Percentiles rank a stretch among this genome's conserved stretches.
Evolutionary conservation across 2,329 filamentous ascomycete genomes (phyloP).

Genomic region (Allantophomopsis lycopodina): DNA sequence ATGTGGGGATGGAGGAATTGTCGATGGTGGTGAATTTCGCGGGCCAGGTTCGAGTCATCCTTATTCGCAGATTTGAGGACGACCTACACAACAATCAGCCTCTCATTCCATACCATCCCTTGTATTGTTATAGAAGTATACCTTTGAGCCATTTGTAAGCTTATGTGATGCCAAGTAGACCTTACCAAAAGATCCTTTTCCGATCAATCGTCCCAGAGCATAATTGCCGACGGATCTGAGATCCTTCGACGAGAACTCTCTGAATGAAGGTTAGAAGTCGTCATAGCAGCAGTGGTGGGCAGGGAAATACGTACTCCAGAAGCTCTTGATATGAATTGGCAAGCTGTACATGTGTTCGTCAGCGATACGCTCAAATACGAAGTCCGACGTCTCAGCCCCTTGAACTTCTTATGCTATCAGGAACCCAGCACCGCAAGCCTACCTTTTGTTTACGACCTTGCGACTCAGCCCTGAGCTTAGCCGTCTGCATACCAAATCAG

Average conservation of each 20-base stretch:
- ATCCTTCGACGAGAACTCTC: slow-evolving; percentile 88
- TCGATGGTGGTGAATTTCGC: slow-evolving; percentile 96
- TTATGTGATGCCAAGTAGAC: slow-evolving; percentile 95
- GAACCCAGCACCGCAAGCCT: slow-evolving; percentile 3
- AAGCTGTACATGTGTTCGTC: slow-evolving; percentile 43
- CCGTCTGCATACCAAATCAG: slow-evolving; percentile 26
- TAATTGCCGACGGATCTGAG: slow-evolving; percentile 93
- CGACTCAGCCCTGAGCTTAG: slow-evolving; percentile 41
- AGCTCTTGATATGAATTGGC: slow-evolving; percentile 94
- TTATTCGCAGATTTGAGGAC: slow-evolving; percentile 98
- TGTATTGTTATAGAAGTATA: slow-evolving; percentile 24
- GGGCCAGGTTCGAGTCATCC: slow-evolving; percentile 85
- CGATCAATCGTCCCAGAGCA: slow-evolving; percentile 77
- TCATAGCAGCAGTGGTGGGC: neutral
- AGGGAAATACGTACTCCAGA: slow-evolving; percentile 57
- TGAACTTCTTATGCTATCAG: too few relatives aligned
- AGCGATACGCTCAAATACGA: slow-evolving; percentile 1
- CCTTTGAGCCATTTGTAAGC: slow-evolving; percentile 96
- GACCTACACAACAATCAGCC: slow-evolving; percentile 41
- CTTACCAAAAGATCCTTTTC: slow-evolving; percentile 96
- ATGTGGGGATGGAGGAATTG: slow-evolving; percentile 98
- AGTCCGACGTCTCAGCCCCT: too few relatives aligned
- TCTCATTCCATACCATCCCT: neutral
- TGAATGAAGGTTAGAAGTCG: slow-evolving; percentile 25
- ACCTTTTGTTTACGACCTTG: slow-evolving; percentile 50